Conservation (phyloP, 2,329 filamentous ascomycete genomes). For the Biscogniauxia marginata region DNA sequence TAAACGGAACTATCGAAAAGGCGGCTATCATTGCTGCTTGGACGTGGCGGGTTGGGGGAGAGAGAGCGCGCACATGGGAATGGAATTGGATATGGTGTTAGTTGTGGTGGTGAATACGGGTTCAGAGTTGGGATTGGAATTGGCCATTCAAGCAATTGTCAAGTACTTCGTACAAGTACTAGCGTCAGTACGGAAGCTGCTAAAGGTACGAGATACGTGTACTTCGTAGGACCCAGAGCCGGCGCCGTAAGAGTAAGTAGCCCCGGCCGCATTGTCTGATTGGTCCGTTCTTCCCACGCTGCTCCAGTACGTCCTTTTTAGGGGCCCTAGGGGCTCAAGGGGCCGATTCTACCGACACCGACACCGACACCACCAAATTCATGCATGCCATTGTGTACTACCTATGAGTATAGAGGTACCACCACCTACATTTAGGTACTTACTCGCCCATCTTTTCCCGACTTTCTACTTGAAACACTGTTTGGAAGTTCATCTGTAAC, state of each 20-base stretch:
- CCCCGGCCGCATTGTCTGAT: not conserved
- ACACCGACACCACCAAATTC: too few relatives aligned
- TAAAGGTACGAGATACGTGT: not conserved
- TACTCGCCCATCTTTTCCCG: not conserved
- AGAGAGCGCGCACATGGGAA: slow-evolving; percentile 11
- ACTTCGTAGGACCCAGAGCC: not conserved
- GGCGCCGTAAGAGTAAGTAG: not conserved
- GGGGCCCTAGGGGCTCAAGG: too few relatives aligned
- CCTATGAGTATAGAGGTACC: not conserved
- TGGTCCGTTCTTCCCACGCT: not conserved
- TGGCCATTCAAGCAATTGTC: slow-evolving; percentile 7
- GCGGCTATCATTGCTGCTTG: slow-evolving; percentile 31
- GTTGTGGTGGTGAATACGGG: not conserved
- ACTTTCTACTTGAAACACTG: not conserved
- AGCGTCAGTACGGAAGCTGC: not conserved
- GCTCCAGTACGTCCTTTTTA: not conserved
- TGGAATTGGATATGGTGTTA: slow-evolving; percentile 8
- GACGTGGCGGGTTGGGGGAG: slow-evolving; percentile 3
- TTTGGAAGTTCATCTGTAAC: not conserved
- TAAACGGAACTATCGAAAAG: slow-evolving; percentile 22
- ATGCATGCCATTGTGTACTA: not conserved
- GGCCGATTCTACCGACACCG: not conserved
- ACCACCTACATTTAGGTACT: too few relatives aligned
- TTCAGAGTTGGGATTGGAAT: slow-evolving; percentile 10
- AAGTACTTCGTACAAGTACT: not conserved